Evolutionary conservation across 2,329 filamentous ascomycete species (phyloP).

Genomic region (Microdochium nivale): DNA sequence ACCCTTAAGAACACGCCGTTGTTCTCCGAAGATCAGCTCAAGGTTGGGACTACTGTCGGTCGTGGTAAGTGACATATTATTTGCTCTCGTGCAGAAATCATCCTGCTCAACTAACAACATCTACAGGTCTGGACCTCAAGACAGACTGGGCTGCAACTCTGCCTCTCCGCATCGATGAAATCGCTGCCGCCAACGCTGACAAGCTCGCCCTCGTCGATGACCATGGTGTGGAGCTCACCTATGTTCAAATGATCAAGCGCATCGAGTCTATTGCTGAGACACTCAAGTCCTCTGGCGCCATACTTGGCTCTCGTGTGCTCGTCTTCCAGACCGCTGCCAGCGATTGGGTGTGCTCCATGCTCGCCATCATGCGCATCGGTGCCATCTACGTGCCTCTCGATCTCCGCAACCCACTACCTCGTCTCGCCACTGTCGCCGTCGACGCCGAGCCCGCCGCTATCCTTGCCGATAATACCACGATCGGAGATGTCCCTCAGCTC

Average conservation of each 20-base stretch:
- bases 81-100: conserved; percentile 5
- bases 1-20: background rate
- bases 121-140: conserved; percentile 1
- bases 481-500: conserved; percentile 12
- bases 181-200: conserved; percentile 8
- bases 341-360: conserved; percentile 26
- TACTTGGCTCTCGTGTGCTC: conserved; percentile 17
- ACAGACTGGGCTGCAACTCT: conserved; percentile 24
- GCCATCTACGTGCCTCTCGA: conserved; percentile 32
- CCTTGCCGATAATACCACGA: conserved; percentile 8
- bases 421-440: conserved; percentile 14
- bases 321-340: conserved; percentile 27
- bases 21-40: conserved; percentile 6
- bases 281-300: background rate
- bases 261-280: conserved; percentile 22
- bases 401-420: conserved; percentile 12
- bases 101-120: conserved; percentile 2
- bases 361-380: conserved; percentile 30
- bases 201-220: conserved; percentile 4
- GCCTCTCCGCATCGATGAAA: conserved; percentile 23
- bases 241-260: conserved; percentile 20
- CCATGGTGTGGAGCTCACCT: conserved; percentile 17
- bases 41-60: conserved; percentile 6
- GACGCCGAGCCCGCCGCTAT: conserved; percentile 9
- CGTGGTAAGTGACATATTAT: conserved; percentile 1